Conservation (phyloP, 1,139 yeast species). For the Kurtzmaniella quercitrusa region DNA sequence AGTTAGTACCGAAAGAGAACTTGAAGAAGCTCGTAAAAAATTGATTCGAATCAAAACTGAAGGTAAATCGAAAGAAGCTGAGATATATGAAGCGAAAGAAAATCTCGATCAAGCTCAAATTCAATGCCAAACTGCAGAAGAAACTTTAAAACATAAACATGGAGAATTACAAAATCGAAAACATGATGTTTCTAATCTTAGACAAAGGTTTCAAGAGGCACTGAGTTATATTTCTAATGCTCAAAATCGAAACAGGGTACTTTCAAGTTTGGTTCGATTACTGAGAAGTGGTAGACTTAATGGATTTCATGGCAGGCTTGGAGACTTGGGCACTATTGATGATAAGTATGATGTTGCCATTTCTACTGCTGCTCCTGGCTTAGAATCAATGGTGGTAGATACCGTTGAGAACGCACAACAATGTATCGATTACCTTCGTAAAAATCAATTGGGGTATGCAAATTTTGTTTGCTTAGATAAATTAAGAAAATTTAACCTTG, state of each 20-base stretch:
- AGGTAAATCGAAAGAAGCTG: slow-evolving; percentile 51
- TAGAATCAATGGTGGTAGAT: slow-evolving; percentile 92
- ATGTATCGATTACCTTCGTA: slow-evolving; percentile 83
- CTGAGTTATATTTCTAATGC: slow-evolving; percentile 49
- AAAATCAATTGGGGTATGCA: slow-evolving; percentile 84
- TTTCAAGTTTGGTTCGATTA: slow-evolving; percentile 63
- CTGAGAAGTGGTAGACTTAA: slow-evolving; percentile 77
- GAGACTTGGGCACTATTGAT: slow-evolving; percentile 86
- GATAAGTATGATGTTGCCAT: slow-evolving; percentile 87
- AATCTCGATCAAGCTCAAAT: slow-evolving; percentile 46
- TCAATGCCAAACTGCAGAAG: slow-evolving; percentile 57
- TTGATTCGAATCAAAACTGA: slow-evolving; percentile 46
- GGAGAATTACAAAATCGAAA: slow-evolving; percentile 49
- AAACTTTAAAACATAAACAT: slow-evolving; percentile 50
- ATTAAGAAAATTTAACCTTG: slow-evolving; percentile 58
- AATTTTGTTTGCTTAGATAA: slow-evolving; percentile 79
- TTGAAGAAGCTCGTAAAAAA: slow-evolving; percentile 43
- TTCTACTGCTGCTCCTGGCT: slow-evolving; percentile 89
- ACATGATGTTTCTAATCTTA: slow-evolving; percentile 44
- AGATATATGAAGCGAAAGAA: slow-evolving; percentile 35
- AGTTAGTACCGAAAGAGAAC: slow-evolving; percentile 37
- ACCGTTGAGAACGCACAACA: slow-evolving; percentile 90
- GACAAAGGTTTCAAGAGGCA: slow-evolving; percentile 68
- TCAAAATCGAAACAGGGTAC: slow-evolving; percentile 71
- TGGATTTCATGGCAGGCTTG: slow-evolving; percentile 88